A percentile compares a stretch with the other conserved stretches of the same genome.
phyloP scores from a whole-genome alignment of 768 basidiomycete genomes.

The Pleurotus platypus region DNA sequence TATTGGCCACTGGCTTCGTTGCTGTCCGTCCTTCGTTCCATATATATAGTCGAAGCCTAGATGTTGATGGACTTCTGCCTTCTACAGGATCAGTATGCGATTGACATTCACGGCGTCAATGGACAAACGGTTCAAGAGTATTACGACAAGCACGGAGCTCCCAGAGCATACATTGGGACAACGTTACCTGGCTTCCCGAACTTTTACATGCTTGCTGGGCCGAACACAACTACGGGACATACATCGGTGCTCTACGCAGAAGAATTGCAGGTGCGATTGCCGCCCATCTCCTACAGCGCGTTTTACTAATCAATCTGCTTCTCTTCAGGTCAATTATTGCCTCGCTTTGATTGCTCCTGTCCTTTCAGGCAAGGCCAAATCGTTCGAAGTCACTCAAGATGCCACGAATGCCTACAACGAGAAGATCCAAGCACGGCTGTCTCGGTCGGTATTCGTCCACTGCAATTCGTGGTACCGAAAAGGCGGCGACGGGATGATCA shows the following conservation, averaged over 20 bases:
- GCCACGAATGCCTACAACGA: slow-evolving; percentile 36
- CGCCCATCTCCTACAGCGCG: too few relatives aligned
- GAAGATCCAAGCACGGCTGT: slow-evolving; percentile 30
- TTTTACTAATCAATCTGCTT: background rate
- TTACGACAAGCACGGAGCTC: slow-evolving; percentile 31
- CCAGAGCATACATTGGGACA: slow-evolving; percentile 42
- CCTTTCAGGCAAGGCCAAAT: slow-evolving; percentile 25
- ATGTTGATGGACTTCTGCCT: background rate
- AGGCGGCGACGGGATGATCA: slow-evolving; percentile 21
- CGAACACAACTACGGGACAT: slow-evolving; percentile 41
- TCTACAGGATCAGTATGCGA: slow-evolving; percentile 29
- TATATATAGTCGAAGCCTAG: background rate
- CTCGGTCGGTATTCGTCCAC: slow-evolving; percentile 26
- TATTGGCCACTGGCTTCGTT: slow-evolving; percentile 34
- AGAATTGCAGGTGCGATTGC: slow-evolving; percentile 35
- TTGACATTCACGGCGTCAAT: slow-evolving; percentile 25
- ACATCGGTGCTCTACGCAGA: slow-evolving; percentile 40
- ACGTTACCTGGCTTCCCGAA: slow-evolving; percentile 44
- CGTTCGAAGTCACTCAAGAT: slow-evolving; percentile 31
- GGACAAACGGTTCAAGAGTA: slow-evolving; percentile 34
- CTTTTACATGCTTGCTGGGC: slow-evolving; percentile 37
- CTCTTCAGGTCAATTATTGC: slow-evolving; percentile 36
- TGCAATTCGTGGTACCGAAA: slow-evolving; percentile 34
- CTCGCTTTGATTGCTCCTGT: slow-evolving; percentile 38
- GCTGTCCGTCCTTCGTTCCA: slow-evolving; percentile 16